phyloP scores from a whole-genome alignment of 176 grass and related monocot genomes.

The Cymbopogon citratus region DNA sequence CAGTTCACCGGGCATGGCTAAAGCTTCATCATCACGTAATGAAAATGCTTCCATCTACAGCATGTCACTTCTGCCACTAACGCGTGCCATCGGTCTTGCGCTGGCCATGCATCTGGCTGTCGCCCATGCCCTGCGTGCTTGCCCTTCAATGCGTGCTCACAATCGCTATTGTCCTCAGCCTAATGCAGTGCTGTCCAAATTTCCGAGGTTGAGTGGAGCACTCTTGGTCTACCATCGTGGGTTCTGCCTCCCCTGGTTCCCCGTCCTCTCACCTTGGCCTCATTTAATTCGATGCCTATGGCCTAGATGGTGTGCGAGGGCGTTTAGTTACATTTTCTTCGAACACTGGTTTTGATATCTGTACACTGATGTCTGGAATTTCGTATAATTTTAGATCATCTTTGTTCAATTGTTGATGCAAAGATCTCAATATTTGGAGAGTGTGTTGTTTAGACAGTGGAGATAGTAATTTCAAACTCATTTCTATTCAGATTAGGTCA shows the following conservation, averaged over 20 bases:
- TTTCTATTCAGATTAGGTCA: slow-evolving; percentile 63
- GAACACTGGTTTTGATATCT: background rate
- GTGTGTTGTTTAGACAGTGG: slow-evolving; percentile 1
- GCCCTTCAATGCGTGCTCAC: background rate
- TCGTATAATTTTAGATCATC: background rate
- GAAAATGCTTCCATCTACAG: background rate
- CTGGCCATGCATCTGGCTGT: background rate
- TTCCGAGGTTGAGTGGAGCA: background rate
- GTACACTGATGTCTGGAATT: background rate
- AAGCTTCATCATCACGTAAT: background rate
- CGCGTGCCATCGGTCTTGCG: background rate
- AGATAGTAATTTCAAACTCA: background rate
- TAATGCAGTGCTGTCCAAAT: background rate
- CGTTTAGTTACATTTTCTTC: background rate
- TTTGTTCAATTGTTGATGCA: background rate
- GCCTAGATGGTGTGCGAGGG: background rate
- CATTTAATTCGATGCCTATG: background rate
- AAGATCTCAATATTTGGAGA: slow-evolving; percentile 1
- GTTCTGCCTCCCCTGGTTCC: background rate
- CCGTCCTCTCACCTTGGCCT: background rate
- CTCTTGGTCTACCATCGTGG: background rate
- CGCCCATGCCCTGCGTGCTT: background rate
- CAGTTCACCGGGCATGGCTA: background rate
- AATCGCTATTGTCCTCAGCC: background rate
- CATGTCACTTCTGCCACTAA: background rate